Base-by-base conservation (phyloP, 306 rosid genomes). In the Calophaca sinica region DNA sequence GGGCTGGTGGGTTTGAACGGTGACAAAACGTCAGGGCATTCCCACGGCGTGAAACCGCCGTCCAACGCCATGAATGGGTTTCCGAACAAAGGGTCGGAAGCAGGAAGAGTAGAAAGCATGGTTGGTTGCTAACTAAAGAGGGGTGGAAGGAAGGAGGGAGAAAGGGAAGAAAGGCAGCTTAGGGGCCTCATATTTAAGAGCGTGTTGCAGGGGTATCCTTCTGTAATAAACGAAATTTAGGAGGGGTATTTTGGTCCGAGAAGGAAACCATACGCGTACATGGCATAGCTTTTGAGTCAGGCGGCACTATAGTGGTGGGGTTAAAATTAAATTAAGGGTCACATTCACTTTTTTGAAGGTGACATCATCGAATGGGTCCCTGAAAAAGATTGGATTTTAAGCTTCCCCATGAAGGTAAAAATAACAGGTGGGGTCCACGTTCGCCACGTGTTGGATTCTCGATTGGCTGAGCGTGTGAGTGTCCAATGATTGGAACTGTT, bases 121-220 rank as follows among this genome's bases (percentile, higher is more conserved):
- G 80, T 77, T 31, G 13, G 46, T 70, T 64, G 32, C 38, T 39
- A 72, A 68, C 50, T 15, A 66, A 41, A 31, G 45, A 44, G 42
- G 64, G 78, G 85, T 62, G 84, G 61, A 77, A 77, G 86, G 87
- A 61, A 63, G 79, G 87, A 82, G 84, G 82, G 78, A 80, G 92
- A 92, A 94, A 94, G 83, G 99, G 99, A 94, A 82, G 91, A 79
- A 82, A 79, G 9, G 97, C 69, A 73, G 88, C 68, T 68, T 79
- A 14, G 87, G 88, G 79, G 82, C 1, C 55, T 48, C 50, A 1
- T 81, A 90, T 90, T 94, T 94, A 94, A 28, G 1, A 51, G 0
- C 68, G 4, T 0, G 12, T 13, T 12, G 31, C 2, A 36, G 62
- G 74, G 78, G 45, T 9, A 5, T 6, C 1, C 0, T 0, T 20